Conservation (phyloP, 73 alveolate genomes). For the Stentor coeruleus region DNA sequence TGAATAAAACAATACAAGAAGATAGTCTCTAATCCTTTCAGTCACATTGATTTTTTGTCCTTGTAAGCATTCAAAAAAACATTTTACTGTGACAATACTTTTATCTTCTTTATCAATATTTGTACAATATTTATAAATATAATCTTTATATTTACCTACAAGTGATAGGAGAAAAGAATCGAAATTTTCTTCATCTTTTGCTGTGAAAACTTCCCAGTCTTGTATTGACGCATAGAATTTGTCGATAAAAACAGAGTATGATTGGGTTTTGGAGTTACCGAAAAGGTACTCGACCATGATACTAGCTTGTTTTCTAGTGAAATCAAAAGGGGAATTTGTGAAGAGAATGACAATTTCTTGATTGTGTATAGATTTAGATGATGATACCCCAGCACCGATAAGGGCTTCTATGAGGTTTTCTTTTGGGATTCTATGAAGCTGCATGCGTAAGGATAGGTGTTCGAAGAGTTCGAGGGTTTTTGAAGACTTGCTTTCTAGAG, state of each 20-base stretch:
- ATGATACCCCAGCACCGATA: not conserved
- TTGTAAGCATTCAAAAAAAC: not conserved
- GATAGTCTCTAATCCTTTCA: not conserved
- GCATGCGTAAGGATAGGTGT: conserved; percentile 8
- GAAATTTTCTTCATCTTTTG: conserved; percentile 4
- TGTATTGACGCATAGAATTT: not conserved
- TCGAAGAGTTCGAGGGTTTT: not conserved
- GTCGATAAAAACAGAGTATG: not conserved
- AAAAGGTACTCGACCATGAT: not conserved
- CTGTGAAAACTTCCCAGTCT: not conserved
- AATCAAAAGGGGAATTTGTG: not conserved
- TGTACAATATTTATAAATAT: not conserved
- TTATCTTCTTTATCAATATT: not conserved
- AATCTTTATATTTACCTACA: not conserved
- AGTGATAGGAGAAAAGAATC: not conserved
- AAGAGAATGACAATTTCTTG: not conserved
- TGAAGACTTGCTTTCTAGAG: not conserved
- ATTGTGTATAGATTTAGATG: not conserved
- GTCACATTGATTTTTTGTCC: not conserved
- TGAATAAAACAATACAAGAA: not conserved
- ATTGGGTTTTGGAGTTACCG: not conserved
- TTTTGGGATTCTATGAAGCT: conserved; percentile 7
- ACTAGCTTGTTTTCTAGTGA: not conserved
- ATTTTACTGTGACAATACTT: not conserved
- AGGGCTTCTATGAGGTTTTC: not conserved